Percentiles rank a stretch among this genome's conserved stretches.
Conservation (phyloP, 345 rosid species). For the Rhodomyrtus tomentosa region DNA sequence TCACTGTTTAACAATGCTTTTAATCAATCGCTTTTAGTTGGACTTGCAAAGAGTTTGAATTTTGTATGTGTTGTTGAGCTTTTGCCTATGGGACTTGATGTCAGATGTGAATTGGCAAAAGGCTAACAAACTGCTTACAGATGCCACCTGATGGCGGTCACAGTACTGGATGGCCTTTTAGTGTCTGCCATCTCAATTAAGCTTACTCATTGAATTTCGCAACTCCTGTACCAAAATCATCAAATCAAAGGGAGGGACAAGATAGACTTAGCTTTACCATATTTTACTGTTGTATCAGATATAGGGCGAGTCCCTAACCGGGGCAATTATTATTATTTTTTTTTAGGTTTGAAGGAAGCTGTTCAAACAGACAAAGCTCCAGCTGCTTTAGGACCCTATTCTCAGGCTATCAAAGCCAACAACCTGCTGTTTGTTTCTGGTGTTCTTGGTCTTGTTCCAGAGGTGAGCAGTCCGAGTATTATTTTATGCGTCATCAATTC, state of each 20-base stretch:
- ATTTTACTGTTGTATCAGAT: neutral
- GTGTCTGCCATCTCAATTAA: neutral
- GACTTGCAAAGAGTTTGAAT: neutral
- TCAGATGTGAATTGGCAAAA: neutral
- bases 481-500: neutral
- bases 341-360: conserved; percentile 56
- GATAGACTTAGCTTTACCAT: neutral
- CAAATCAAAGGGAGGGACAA: neutral
- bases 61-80: neutral
- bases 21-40: neutral
- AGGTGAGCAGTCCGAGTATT: conserved; percentile 28
- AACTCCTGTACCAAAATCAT: neutral
- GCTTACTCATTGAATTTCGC: neutral
- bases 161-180: neutral
- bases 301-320: neutral
- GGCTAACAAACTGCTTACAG: neutral
- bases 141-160: neutral
- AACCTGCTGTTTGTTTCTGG: conserved; percentile 74
- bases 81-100: neutral
- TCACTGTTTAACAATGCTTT: neutral
- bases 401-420: conserved; percentile 81
- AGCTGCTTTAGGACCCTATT: conserved; percentile 88
- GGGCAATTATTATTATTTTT: neutral
- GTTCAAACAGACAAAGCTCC: conserved; percentile 82
- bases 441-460: conserved; percentile 77